Conservation (phyloP, 1,284 basidiomycete species). For the Ustilago curta region DNA sequence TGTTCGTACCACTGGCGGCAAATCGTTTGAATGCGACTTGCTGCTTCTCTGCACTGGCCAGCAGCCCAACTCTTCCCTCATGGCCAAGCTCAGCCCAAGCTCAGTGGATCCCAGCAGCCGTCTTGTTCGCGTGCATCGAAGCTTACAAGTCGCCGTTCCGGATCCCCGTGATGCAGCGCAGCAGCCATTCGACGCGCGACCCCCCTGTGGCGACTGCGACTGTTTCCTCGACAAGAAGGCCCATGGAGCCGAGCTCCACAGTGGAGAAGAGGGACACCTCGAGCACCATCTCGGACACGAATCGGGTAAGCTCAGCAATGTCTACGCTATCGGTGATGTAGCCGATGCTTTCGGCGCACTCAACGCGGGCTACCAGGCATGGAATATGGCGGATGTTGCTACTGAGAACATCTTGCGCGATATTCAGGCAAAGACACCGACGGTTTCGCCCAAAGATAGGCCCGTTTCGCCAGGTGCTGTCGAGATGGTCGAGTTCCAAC, state of each 20-base stretch:
- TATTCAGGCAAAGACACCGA: conserved; percentile 33
- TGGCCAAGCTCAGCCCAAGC: conserved; percentile 60
- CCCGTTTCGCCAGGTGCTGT: neutral
- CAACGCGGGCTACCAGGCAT: conserved; percentile 68
- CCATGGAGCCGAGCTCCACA: conserved; percentile 26
- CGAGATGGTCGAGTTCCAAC: conserved; percentile 54
- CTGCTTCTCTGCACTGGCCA: conserved; percentile 68
- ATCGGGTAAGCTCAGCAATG: conserved; percentile 47
- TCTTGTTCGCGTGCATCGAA: conserved; percentile 59
- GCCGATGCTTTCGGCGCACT: conserved; percentile 68
- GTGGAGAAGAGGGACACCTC: conserved; percentile 32
- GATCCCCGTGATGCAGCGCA: conserved; percentile 56
- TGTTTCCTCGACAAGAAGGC: conserved; percentile 68
- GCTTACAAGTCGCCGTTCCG: conserved; percentile 63
- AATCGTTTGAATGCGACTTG: conserved; percentile 63
- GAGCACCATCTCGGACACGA: conserved; percentile 19
- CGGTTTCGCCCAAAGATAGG: conserved; percentile 3
- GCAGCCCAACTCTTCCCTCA: conserved; percentile 64
- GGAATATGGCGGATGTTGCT: conserved; percentile 68
- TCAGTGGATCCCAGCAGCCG: conserved; percentile 62
- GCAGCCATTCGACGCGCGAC: conserved; percentile 56
- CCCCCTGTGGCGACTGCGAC: conserved; percentile 68
- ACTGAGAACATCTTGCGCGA: conserved; percentile 65
- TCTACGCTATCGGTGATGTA: conserved; percentile 67
- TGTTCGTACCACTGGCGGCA: conserved; percentile 65